Base-by-base conservation (phyloP, 371 early-diverging fungal species). In the Apophysomyces ossiformis region DNA sequence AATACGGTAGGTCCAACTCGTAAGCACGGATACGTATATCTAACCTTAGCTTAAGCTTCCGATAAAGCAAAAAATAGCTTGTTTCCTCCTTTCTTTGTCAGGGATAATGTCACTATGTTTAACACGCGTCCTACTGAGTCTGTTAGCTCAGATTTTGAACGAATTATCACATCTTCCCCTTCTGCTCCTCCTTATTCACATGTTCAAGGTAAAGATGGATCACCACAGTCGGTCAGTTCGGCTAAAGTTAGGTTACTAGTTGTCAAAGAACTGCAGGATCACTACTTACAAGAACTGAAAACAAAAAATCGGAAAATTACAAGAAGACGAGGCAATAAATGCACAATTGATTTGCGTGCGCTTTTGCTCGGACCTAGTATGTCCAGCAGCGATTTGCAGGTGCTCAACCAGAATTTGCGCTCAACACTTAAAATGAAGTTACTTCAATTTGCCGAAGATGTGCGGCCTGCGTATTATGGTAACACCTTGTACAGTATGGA, bases 391-490 rank as follows among this genome's bases (percentile, higher is more conserved):
- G 41, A 61, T 57, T 32, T 58, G 58, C 38, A 69, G 63, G 8
- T 64, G 50, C n/a, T 69, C 61, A 13, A 70, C 63, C 18, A 41
- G 64, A 80, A 73, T 41, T 74, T 77, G 9, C 72, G 77, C 3
- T 70, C 76, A 4, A 68, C 72, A 12, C 73, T 82, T 6, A 77
- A 78, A 41, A 90, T 90, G 90, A 89, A 92, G 68, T 66, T 94
- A 1, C 57, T 94, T 5, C 89, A 92, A 60, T 94, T 92, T 68
- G 65, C 66, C 7, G 91, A 90, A 70, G 85, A 94, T 69, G 80
- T 86, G 37, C 82, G 94, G 12, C 94, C 94, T 5, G 87, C 93
- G 0, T 94, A 92, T 68, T 93, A 84, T 80, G 94, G 92, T 86
- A 72, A 61, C 43, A 45, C 38, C 5, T 43, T 11, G 50, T 39